A percentile compares a stretch with the other conserved stretches of the same genome.
phyloP scores from a whole-genome alignment of 2,329 filamentous ascomycete species.

The Epicoccum sorghinum region DNA sequence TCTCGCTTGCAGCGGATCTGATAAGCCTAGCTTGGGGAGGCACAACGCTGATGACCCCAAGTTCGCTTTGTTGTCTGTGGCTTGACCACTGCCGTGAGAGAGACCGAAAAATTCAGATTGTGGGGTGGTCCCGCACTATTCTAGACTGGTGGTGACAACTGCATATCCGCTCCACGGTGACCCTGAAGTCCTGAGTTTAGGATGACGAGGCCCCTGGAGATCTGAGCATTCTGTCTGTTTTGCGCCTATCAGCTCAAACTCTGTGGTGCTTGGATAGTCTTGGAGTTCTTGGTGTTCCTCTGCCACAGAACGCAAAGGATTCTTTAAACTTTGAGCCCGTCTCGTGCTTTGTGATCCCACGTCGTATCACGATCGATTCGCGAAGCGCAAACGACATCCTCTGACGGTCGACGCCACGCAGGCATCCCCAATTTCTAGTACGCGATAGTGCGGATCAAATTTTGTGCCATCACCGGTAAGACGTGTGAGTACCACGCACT shows the following conservation, averaged over 20 bases:
- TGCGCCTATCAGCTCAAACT: neutral
- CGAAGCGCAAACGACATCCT: neutral
- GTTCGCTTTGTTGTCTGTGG: constrained; percentile 11
- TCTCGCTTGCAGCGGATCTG: constrained; percentile 34
- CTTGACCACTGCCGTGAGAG: neutral
- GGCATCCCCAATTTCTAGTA: neutral
- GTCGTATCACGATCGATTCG: neutral
- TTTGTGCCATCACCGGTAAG: neutral
- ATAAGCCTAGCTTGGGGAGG: constrained; percentile 24
- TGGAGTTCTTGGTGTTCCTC: constrained; percentile 10
- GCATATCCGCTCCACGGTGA: constrained; percentile 6
- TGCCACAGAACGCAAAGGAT: neutral
- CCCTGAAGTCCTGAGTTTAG: constrained; percentile 3
- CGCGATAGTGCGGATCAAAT: neutral
- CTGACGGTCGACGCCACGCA: neutral
- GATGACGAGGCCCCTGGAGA: constrained; percentile 2
- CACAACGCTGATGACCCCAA: constrained; percentile 2
- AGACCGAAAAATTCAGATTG: neutral
- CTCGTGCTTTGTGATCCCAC: neutral
- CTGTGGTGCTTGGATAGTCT: constrained; percentile 4
- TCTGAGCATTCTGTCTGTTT: neutral
- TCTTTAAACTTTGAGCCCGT: neutral
- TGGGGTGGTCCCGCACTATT: constrained; percentile 1
- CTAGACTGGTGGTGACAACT: constrained; percentile 5
- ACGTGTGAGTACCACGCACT: constrained; percentile 6